Base-by-base conservation (phyloP, 2,329 filamentous ascomycete genomes). In the Reticulascus tulasneorum region DNA sequence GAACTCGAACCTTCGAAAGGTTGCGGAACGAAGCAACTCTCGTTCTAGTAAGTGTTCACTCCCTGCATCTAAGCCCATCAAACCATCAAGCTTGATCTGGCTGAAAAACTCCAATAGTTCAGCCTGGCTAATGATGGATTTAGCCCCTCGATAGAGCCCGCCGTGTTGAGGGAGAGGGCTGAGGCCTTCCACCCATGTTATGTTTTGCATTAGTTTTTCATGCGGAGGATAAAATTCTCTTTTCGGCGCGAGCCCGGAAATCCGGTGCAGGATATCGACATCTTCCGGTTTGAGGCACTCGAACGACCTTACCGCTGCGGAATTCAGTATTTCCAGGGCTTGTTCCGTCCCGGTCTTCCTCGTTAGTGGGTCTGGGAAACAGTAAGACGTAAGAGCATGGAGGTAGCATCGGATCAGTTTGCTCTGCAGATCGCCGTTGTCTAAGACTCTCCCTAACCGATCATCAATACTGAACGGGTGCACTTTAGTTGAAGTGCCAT, bases 301-400 rank as follows among this genome's bases (percentile, higher is more conserved):
- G 29, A 72, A 70, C 0, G 76, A 81, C 13, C 55, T 49, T 0
- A 77, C 52, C 0, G 71, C 60, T 0, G 71, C 72, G 0, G 70
- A 74, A 0, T 39, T 27, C 1, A 82, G 49, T 2, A 76, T 72
- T 0, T 48, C 44, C 0, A 81, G 46, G 0, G 75, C 71, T 29
- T 71, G 52, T 43, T 82, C 76, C 0, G 73, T 77, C 0, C 78
- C 77, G 0, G 73, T 81, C 6, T 54, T 52, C 0, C 47, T 29
- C 0, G 67, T 74, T 1, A 79, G 55, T 0, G 53, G 55, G 44
- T 81, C 76, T 0, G 69, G 66, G 0, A 77, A 52, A 18, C 62
- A 73, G 31, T 66, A 63, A 0, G 75, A 73, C 0, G 77, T 81
- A 0, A 77, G 37, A 0, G 69, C 74, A 42, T 82, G 75, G 0